Percentiles rank a stretch among this genome's conserved stretches.
These are phyloP conservation scores for Aspergillus vadensis DNA, from an alignment of 2,329 filamentous ascomycete genomes.

Conservation along the genomic window DNA sequence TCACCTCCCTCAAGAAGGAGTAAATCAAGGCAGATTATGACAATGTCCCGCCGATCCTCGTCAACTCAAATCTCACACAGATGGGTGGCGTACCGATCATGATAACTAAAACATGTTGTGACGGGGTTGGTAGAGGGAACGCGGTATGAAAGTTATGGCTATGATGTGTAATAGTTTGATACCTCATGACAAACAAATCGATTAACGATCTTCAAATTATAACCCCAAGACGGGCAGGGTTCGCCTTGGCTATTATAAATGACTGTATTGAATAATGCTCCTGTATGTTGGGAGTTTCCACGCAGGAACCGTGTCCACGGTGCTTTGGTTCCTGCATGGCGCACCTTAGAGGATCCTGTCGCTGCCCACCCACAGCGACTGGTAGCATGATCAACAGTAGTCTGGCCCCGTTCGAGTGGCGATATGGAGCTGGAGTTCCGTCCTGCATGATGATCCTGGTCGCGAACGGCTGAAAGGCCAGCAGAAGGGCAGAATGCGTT, in stretches of 20 bases:
- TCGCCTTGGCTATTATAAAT: not conserved
- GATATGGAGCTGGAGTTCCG: not conserved
- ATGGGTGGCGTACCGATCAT: not conserved
- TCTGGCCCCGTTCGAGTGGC: not conserved
- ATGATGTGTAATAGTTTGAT: slow-evolving; percentile 3
- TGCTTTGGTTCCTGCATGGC: slow-evolving; percentile 3
- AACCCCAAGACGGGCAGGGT: too few relatives aligned
- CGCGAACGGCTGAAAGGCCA: not conserved
- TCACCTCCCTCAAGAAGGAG: slow-evolving; percentile 38
- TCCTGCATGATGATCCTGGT: not conserved
- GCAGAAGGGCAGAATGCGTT: not conserved
- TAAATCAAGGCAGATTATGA: slow-evolving; percentile 21
- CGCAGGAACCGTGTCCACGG: not conserved
- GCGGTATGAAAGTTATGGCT: slow-evolving; percentile 4
- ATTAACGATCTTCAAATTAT: too few relatives aligned
- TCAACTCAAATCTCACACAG: not conserved
- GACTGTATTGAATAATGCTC: not conserved
- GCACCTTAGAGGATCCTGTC: not conserved
- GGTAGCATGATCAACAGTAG: not conserved
- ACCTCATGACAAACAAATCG: slow-evolving; percentile 2
- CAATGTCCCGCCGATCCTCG: not conserved
- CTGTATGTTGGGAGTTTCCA: not conserved
- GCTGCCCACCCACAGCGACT: not conserved
- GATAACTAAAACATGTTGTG: not conserved
- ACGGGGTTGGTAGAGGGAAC: not conserved